phyloP scores from a whole-genome alignment of 257 asterid genomes.

The Penstemon newberryi region DNA sequence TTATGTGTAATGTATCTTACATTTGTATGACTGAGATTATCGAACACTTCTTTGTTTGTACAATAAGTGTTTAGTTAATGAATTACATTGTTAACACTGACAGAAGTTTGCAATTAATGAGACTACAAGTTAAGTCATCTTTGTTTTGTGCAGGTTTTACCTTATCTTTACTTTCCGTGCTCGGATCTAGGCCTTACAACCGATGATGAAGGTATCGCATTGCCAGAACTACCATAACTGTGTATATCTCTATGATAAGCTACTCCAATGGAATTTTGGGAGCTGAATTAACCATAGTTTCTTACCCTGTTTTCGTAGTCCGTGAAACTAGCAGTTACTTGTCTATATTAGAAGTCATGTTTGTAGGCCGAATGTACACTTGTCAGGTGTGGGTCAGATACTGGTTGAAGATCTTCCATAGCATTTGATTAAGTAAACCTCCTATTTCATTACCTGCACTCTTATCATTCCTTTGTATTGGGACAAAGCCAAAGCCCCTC shows the following conservation, averaged over 20 bases:
- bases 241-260: background rate
- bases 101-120: slow-evolving; percentile 17
- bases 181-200: slow-evolving; percentile 53
- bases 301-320: background rate
- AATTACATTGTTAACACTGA: slow-evolving; percentile 14
- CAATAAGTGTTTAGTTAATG: slow-evolving; percentile 4
- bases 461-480: background rate
- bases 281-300: background rate
- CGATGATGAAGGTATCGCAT: slow-evolving; percentile 58
- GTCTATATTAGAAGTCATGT: background rate
- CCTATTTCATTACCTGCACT: background rate
- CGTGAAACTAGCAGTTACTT: no score
- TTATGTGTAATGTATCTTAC: background rate
- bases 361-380: slow-evolving; percentile 1
- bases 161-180: slow-evolving; percentile 76
- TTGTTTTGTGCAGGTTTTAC: slow-evolving; percentile 64
- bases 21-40: background rate
- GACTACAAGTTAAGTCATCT: slow-evolving; percentile 16
- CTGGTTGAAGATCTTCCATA: background rate
- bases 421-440: background rate
- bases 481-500: background rate
- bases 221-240: background rate
- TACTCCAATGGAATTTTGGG: background rate
- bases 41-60: slow-evolving; percentile 8
- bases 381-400: background rate